Evolutionary conservation across 2,329 filamentous ascomycete species (phyloP).

Genomic region (Aspergillus candidus): DNA sequence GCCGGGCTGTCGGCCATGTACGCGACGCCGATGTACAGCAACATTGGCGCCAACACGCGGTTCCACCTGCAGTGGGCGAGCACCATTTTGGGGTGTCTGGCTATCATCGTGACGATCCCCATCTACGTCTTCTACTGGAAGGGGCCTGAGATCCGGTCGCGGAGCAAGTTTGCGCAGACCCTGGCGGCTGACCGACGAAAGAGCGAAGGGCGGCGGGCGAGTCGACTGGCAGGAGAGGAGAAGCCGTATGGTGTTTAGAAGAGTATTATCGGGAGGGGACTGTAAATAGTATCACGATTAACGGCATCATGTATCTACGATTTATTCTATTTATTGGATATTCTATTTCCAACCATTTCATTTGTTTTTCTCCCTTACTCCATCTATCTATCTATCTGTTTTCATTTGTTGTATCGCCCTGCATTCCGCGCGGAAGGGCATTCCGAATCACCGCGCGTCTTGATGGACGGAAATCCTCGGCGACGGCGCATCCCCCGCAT

Average conservation of each 20-base stretch:
- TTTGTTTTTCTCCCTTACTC: too few species aligned
- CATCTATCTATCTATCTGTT: too few species aligned
- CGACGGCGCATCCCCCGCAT: conserved; percentile 3
- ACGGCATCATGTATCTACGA: too few species aligned
- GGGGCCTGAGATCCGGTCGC: conserved; percentile 47
- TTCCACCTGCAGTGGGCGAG: conserved; percentile 49
- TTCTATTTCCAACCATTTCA: too few species aligned
- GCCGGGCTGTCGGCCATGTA: conserved; percentile 66
- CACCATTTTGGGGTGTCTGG: conserved; percentile 48
- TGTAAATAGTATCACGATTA: too few species aligned
- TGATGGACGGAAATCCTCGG: too few species aligned
- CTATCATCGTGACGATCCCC: conserved; percentile 47
- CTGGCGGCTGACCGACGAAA: conserved; percentile 20
- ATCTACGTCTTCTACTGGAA: conserved; percentile 54
- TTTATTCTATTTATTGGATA: too few species aligned
- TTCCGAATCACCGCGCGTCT: too few species aligned
- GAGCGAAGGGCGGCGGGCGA: conserved; percentile 15
- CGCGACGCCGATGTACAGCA: conserved; percentile 58
- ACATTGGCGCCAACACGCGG: conserved; percentile 29
- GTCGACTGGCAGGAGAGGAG: conserved; percentile 10
- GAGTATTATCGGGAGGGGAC: too few species aligned
- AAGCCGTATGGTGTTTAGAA: conserved; percentile 7
- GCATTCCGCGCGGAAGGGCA: too few species aligned
- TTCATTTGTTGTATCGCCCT: too few species aligned
- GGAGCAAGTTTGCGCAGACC: conserved; percentile 48